phyloP scores from a whole-genome alignment of 1,139 yeast species.

The Protomyces arabidopsidicola region DNA sequence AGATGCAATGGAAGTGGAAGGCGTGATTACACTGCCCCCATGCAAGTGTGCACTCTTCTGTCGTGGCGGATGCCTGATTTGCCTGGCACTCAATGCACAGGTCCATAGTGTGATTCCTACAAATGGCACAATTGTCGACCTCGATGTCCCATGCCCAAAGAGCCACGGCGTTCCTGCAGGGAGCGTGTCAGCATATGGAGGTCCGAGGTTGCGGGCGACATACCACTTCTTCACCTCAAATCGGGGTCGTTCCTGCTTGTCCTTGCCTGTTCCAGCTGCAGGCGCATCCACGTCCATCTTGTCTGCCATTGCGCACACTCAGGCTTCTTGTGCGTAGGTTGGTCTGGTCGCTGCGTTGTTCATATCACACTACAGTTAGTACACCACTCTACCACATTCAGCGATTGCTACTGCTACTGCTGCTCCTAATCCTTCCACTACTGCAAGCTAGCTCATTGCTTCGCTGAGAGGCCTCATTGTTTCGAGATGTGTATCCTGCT shows the following conservation, averaged over 20 bases:
- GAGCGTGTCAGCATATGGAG: neutral
- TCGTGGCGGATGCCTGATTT: conserved; percentile 61
- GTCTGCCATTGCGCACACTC: conserved; percentile 36
- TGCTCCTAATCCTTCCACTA: neutral
- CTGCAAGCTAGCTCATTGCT: too few relatives aligned
- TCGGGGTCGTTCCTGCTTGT: conserved; percentile 39
- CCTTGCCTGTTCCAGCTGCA: conserved; percentile 1
- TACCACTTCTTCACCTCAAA: conserved; percentile 59
- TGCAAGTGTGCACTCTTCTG: conserved; percentile 86
- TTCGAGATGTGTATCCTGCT: conserved; percentile 31
- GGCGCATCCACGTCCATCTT: conserved; percentile 39
- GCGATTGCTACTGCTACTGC: neutral
- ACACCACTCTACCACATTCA: neutral
- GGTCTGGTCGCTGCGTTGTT: neutral
- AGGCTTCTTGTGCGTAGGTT: neutral
- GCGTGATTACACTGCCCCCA: conserved; percentile 97
- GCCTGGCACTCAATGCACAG: conserved; percentile 96
- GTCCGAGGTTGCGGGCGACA: neutral
- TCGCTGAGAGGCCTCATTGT: too few relatives aligned
- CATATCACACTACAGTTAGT: neutral
- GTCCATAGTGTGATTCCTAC: conserved; percentile 97
- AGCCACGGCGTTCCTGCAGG: conserved; percentile 92
- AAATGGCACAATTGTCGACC: conserved; percentile 95
- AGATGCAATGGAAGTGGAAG: conserved; percentile 90
- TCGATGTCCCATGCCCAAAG: conserved; percentile 99